Conservation (phyloP, 371 early-diverging fungal species). For the Syncephalastrum sp. region DNA sequence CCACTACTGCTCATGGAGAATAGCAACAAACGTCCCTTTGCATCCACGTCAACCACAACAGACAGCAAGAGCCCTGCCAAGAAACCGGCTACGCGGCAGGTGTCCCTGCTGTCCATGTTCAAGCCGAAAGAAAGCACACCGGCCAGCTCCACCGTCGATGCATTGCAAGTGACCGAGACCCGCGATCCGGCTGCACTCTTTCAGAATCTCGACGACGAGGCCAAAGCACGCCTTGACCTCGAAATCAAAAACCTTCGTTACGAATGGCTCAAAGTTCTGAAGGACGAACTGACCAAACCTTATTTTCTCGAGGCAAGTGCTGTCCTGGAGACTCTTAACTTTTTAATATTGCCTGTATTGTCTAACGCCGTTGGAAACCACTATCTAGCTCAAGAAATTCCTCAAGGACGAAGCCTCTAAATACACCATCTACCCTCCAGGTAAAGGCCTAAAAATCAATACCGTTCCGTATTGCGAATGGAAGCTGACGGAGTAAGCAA, state of each 20-base stretch:
- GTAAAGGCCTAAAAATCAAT: constrained; percentile 21
- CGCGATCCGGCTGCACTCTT: constrained; percentile 16
- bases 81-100: constrained; percentile 21
- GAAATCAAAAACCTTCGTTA: constrained; percentile 73
- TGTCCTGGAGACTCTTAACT: background rate
- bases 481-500: background rate
- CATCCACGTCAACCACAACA: constrained; percentile 4
- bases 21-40: constrained; percentile 22
- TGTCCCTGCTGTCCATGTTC: constrained; percentile 35
- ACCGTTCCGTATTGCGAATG: background rate
- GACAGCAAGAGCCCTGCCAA: constrained; percentile 6
- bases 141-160: constrained; percentile 8
- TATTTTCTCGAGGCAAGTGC: constrained; percentile 69
- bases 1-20: too few relatives aligned
- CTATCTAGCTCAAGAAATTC: constrained; percentile 64
- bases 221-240: constrained; percentile 56
- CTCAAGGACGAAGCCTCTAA: constrained; percentile 53
- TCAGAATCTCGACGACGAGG: constrained; percentile 34
- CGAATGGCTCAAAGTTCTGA: constrained; percentile 77
- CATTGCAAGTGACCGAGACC: constrained; percentile 3
- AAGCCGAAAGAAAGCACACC: constrained; percentile 16
- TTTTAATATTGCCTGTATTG: constrained; percentile 4
- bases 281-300: constrained; percentile 69
- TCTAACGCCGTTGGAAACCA: background rate
- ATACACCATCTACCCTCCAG: constrained; percentile 74